Percentiles rank a stretch among this genome's conserved stretches.
Conservation (phyloP, 345 rosid species). For the Gossypium sturtianum region DNA sequence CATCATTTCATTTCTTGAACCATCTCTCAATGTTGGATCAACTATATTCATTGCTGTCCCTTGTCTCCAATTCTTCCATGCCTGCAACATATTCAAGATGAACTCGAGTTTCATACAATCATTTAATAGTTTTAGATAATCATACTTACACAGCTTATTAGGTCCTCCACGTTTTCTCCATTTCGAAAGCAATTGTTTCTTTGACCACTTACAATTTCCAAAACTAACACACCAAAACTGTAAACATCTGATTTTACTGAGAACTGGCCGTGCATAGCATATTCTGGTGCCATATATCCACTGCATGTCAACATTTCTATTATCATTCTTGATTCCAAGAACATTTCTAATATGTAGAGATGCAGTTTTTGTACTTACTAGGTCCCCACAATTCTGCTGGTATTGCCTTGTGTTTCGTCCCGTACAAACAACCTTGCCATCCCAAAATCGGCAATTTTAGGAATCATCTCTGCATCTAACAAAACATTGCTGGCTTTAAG, state of each 20-base stretch:
- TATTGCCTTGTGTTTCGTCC: slow-evolving; percentile 19
- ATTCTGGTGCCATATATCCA: slow-evolving; percentile 13
- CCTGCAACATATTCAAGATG: slow-evolving; percentile 6
- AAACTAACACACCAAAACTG: not conserved
- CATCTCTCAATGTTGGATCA: slow-evolving; percentile 9
- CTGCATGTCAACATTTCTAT: not conserved
- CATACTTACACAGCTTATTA: not conserved
- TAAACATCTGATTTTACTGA: not conserved
- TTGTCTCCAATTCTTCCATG: slow-evolving; percentile 21
- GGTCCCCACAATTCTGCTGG: slow-evolving; percentile 17
- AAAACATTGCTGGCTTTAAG: slow-evolving; percentile 16
- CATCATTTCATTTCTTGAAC: slow-evolving; percentile 7
- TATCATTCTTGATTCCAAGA: not conserved
- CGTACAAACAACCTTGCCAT: slow-evolving; percentile 14
- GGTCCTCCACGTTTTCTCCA: not conserved
- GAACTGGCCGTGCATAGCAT: not conserved
- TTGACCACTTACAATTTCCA: slow-evolving; percentile 8
- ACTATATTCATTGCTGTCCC: slow-evolving; percentile 15
- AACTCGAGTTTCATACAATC: not conserved
- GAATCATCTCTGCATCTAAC: slow-evolving; percentile 13
- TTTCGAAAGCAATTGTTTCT: not conserved
- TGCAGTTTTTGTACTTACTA: slow-evolving; percentile 4
- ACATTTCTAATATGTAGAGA: not conserved
- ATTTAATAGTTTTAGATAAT: not conserved
- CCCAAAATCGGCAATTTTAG: slow-evolving; percentile 21